Conservation (phyloP, 2,329 filamentous ascomycete species). For the Stagonosporopsis cucurbitacearum region DNA sequence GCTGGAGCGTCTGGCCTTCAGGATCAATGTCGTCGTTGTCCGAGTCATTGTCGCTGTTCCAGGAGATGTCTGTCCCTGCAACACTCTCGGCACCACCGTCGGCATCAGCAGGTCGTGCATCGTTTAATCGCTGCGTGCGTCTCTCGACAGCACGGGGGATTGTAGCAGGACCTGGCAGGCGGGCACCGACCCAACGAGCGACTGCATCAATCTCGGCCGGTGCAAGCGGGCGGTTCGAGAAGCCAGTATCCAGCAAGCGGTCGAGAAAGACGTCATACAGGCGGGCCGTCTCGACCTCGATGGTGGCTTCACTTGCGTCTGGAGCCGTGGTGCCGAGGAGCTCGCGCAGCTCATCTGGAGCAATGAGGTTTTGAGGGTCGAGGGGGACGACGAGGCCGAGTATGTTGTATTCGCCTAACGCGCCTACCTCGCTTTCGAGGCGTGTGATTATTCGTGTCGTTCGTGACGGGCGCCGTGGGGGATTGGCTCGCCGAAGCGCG, state of each 20-base stretch:
- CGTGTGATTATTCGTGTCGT: slow-evolving; percentile 26
- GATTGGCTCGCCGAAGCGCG: slow-evolving; percentile 64
- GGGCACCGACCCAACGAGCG: slow-evolving; percentile 24
- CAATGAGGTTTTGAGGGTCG: slow-evolving; percentile 31
- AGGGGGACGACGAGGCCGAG: slow-evolving; percentile 34
- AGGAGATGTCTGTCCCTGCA: slow-evolving; percentile 42
- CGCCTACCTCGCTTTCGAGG: slow-evolving; percentile 27
- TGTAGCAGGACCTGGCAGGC: slow-evolving; percentile 21
- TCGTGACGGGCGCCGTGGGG: slow-evolving; percentile 35
- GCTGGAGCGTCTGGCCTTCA: slow-evolving; percentile 80
- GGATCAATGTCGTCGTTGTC: slow-evolving; percentile 50
- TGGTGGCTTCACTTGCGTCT: slow-evolving; percentile 23
- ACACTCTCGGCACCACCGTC: slow-evolving; percentile 39
- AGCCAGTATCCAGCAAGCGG: slow-evolving; percentile 33
- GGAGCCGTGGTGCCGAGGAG: slow-evolving; percentile 30
- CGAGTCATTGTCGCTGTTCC: slow-evolving; percentile 43
- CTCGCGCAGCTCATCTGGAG: slow-evolving; percentile 29
- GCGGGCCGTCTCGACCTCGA: slow-evolving; percentile 29
- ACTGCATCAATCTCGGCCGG: slow-evolving; percentile 29
- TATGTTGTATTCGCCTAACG: slow-evolving; percentile 36
- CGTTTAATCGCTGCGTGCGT: slow-evolving; percentile 25
- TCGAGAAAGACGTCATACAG: slow-evolving; percentile 43
- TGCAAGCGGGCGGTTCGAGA: slow-evolving; percentile 28
- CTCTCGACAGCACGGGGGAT: slow-evolving; percentile 32
- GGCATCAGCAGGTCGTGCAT: slow-evolving; percentile 8